A percentile compares a stretch with the other conserved stretches of the same genome.
Conservation (phyloP, 768 basidiomycete species). For the Pholiota conissans region DNA sequence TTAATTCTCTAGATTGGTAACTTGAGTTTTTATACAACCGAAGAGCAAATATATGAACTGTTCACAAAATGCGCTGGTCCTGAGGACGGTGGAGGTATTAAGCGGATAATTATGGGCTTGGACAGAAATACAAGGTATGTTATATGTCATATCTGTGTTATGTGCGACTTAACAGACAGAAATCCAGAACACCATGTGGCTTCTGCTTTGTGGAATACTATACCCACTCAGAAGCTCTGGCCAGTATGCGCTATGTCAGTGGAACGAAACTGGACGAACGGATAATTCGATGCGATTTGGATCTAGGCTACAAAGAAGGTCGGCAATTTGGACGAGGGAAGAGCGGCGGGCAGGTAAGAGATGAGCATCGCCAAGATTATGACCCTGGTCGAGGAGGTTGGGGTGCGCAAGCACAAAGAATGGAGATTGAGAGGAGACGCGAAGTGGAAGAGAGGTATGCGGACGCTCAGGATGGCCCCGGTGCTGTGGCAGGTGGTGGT, state of each 20-base stretch:
- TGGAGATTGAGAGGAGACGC: constrained; percentile 72
- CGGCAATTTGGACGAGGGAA: constrained; percentile 97
- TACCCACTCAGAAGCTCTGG: constrained; percentile 89
- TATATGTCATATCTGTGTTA: background rate
- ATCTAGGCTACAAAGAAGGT: constrained; percentile 95
- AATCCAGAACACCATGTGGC: constrained; percentile 80
- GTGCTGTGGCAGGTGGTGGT: constrained; percentile 80
- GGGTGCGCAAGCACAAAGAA: constrained; percentile 82
- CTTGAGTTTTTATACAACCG: constrained; percentile 92
- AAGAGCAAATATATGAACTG: constrained; percentile 94
- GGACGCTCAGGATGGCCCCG: constrained; percentile 77
- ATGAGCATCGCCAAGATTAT: constrained; percentile 96
- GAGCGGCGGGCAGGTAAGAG: constrained; percentile 95
- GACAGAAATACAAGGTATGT: constrained; percentile 83
- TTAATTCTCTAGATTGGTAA: constrained; percentile 71
- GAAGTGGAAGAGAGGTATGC: constrained; percentile 87
- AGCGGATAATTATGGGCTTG: constrained; percentile 93
- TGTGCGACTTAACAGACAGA: constrained; percentile 6
- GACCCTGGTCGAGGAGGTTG: constrained; percentile 95
- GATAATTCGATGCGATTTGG: constrained; percentile 96
- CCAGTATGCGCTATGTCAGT: constrained; percentile 90
- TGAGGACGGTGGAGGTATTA: constrained; percentile 87
- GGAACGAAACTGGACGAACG: constrained; percentile 99
- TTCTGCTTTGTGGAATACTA: constrained; percentile 98
- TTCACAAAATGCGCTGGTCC: constrained; percentile 89